Conservation (phyloP, 352 stramenopile species). For the Globisporangium uncinulatum region DNA sequence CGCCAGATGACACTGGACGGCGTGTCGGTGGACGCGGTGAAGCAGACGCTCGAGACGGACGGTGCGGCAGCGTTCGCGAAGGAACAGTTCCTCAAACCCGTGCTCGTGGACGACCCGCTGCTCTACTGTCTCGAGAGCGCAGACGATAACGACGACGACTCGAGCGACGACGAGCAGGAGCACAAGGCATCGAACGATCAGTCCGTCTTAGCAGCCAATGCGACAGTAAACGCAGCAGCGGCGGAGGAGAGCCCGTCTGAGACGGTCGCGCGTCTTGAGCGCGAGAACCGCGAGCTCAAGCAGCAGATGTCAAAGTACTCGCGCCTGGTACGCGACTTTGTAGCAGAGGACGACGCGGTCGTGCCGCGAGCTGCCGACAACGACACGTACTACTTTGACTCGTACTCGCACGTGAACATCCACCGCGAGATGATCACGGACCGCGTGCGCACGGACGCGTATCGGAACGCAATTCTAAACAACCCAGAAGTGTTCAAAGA, state of each 20-base stretch:
- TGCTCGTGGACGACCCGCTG: conserved; percentile 72
- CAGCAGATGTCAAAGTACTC: conserved; percentile 70
- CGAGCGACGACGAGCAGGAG: conserved; percentile 29
- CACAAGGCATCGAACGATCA: conserved; percentile 25
- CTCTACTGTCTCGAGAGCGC: conserved; percentile 72
- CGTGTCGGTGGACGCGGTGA: conserved; percentile 28
- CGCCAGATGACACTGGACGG: conserved; percentile 40
- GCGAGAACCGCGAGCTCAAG: conserved; percentile 72
- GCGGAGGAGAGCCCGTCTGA: conserved; percentile 11
- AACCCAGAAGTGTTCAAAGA: conserved; percentile 96
- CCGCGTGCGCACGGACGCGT: conserved; percentile 92
- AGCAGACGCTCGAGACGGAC: conserved; percentile 35
- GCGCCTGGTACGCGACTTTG: conserved; percentile 59
- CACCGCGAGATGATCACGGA: conserved; percentile 95
- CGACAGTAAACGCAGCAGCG: background rate
- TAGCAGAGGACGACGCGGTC: conserved; percentile 37
- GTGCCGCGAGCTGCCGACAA: conserved; percentile 49
- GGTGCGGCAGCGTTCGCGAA: conserved; percentile 49
- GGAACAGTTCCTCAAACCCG: conserved; percentile 70
- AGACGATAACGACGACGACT: conserved; percentile 27
- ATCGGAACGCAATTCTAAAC: conserved; percentile 97
- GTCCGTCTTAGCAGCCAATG: conserved; percentile 10
- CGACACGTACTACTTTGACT: conserved; percentile 97
- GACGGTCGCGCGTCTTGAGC: conserved; percentile 36
- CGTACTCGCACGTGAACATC: conserved; percentile 98